These are phyloP conservation scores for Penicillium salamii DNA, from an alignment of 495 filamentous ascomycete genomes.

Conservation along the genomic window DNA sequence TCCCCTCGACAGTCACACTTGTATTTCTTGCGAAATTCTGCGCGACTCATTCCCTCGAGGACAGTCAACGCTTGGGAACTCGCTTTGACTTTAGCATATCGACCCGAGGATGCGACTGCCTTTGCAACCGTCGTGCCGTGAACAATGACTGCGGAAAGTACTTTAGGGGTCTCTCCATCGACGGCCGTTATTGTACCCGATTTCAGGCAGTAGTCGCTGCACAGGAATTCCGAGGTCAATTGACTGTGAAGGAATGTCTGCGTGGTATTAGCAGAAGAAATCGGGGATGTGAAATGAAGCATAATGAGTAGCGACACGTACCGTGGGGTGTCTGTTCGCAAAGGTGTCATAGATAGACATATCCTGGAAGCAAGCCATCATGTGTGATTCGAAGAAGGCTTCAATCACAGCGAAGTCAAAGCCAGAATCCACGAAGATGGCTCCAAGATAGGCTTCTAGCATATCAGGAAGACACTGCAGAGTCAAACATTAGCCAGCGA, in stretches of 20 bases:
- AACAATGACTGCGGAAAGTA: conserved; percentile 74
- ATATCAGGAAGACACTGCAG: conserved; percentile 76
- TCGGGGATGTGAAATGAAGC: conserved; percentile 23
- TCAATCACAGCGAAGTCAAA: conserved; percentile 75
- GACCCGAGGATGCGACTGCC: conserved; percentile 56
- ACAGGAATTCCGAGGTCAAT: conserved; percentile 50
- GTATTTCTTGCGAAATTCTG: conserved; percentile 59
- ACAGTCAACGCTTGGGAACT: conserved; percentile 61
- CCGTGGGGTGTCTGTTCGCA: conserved; percentile 81
- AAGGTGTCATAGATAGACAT: conserved; percentile 87
- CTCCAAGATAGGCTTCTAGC: conserved; percentile 85
- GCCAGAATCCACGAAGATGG: conserved; percentile 86
- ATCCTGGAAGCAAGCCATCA: conserved; percentile 79
- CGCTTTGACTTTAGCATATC: conserved; percentile 72
- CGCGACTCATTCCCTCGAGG: conserved; percentile 54
- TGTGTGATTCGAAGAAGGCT: conserved; percentile 68
- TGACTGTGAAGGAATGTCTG: conserved; percentile 55
- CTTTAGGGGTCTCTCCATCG: conserved; percentile 42
- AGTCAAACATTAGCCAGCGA: background rate
- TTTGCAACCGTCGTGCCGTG: conserved; percentile 67
- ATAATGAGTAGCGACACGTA: conserved; percentile 36
- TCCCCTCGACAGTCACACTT: conserved; percentile 57
- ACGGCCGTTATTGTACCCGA: conserved; percentile 44
- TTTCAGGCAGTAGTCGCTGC: conserved; percentile 54
- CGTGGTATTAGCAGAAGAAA: conserved; percentile 1